Percentiles rank a stretch among this genome's conserved stretches.
Evolutionary conservation across 176 grass and related monocot genomes (phyloP).

Genomic region (Carex cristatella): DNA sequence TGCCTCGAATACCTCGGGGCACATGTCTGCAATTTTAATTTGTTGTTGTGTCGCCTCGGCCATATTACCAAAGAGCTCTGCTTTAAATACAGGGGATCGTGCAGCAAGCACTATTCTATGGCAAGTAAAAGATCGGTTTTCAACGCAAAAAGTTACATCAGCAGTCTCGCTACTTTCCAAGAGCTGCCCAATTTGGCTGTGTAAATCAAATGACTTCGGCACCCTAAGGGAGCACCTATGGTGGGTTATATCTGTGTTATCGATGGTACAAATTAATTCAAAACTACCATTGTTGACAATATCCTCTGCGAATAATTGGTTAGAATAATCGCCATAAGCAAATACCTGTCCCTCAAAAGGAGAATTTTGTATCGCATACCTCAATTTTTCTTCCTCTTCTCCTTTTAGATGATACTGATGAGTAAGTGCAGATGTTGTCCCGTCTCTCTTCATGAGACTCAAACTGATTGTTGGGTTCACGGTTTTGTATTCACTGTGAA

Average conservation of each 20-base stretch:
- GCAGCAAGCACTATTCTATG: neutral
- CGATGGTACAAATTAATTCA: neutral
- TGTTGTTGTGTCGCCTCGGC: neutral
- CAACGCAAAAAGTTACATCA: neutral
- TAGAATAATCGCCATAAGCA: neutral
- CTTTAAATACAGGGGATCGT: constrained; percentile 5
- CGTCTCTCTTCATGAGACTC: neutral
- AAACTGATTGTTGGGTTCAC: neutral
- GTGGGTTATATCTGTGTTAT: neutral
- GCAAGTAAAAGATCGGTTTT: neutral
- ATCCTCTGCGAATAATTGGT: neutral
- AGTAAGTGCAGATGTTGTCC: neutral
- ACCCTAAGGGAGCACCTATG: neutral
- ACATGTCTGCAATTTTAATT: constrained; percentile 5
- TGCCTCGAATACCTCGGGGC: neutral
- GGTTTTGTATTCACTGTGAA: neutral
- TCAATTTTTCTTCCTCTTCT: too few relatives aligned
- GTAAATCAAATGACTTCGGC: neutral
- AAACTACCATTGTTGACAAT: neutral
- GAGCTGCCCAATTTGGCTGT: neutral
- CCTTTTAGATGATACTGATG: too few relatives aligned
- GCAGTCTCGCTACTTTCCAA: neutral
- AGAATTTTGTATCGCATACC: too few relatives aligned
- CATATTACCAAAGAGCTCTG: neutral
- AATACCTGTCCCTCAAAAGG: neutral